Evolutionary conservation across 179 eudicot genomes (phyloP), one percentile per base, ranked within the genome.

Genomic region (Actinidia chinensis): DNA sequence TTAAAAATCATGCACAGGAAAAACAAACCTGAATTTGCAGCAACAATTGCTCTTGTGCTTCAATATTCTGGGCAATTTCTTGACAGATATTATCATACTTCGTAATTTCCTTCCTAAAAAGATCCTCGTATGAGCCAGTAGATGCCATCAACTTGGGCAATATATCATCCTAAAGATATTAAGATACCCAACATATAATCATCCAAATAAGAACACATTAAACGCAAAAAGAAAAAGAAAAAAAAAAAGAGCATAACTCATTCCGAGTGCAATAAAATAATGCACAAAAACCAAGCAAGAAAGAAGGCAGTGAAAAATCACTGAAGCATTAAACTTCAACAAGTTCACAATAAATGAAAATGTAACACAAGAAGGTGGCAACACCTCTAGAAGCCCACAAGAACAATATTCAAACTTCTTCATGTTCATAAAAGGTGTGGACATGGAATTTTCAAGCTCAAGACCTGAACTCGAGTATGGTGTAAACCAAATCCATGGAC

Each of bases 111-210:
- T 92, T 94, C 82, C 90, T 91, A 58, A 94, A 96, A 75, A 96
- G 98, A 87, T 96, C 99, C 79, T 96, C 99, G 79, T 91, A 89
- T 10, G 99, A 96, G 71, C 99, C 99, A 73, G 94, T 89, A 60
- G 85, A 86, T 11, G 97, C 89, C 99, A 96, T 96, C 87, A 94
- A 85, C 87, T 96, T 96, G 58, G 99, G 98, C 54, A 94, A 92
- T 75, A 96, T 91, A 86, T 96, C 98, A 88, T 94, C 99, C 99
- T 96, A 87, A n/a, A n/a, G n/a, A n/a, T n/a, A n/a, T n/a, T n/a
- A 81, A 76, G 36, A 67, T 33, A 68, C 44, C 80, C 54, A 81
- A 76, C 46, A 71, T 59, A 82, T 12, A 36, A 73, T 74, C 67
- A 36, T 54, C 77, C 82, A 88, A 60, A 51, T 50, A 76, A 72